phyloP scores from a whole-genome alignment of 2,329 filamentous ascomycete species.

The Xylaria sp. region DNA sequence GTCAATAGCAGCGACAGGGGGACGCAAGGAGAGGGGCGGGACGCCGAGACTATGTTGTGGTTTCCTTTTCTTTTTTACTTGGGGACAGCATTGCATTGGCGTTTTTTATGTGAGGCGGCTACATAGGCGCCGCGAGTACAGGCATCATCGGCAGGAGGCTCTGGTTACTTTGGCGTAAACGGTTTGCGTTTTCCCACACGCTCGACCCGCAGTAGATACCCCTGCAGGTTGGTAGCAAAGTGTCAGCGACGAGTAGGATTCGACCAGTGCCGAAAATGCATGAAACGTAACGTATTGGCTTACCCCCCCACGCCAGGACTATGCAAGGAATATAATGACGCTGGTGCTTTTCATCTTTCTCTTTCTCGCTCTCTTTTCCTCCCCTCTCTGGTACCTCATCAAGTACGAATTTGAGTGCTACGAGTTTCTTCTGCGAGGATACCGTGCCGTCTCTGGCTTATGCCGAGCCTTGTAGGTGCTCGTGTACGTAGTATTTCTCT shows the following conservation, averaged over 20 bases:
- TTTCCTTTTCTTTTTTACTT: constrained; percentile 15
- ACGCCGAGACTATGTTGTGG: background rate
- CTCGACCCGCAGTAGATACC: constrained; percentile 18
- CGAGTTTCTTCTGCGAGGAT: background rate
- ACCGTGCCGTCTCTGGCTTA: too few relatives aligned
- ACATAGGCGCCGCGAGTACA: constrained; percentile 22
- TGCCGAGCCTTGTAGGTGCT: too few relatives aligned
- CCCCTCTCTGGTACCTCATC: background rate
- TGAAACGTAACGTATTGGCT: background rate
- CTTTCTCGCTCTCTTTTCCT: background rate
- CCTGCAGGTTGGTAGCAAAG: constrained; percentile 4
- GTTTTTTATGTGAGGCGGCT: constrained; percentile 31
- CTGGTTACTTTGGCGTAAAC: constrained; percentile 35
- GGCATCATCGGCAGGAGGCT: constrained; percentile 35
- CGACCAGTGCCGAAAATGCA: background rate
- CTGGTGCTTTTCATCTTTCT: background rate
- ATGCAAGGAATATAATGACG: background rate
- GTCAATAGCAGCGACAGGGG: background rate
- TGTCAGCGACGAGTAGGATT: constrained; percentile 5
- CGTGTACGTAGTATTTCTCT: background rate
- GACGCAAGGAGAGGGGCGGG: background rate
- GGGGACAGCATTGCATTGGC: constrained; percentile 39
- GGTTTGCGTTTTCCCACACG: constrained; percentile 31
- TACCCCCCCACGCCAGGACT: background rate
- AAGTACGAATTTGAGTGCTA: background rate